A percentile compares a stretch with the other conserved stretches of the same genome.
These are phyloP conservation scores for Lindgomyces ingoldianus DNA, from an alignment of 495 filamentous ascomycete genomes.

Conservation along the genomic window DNA sequence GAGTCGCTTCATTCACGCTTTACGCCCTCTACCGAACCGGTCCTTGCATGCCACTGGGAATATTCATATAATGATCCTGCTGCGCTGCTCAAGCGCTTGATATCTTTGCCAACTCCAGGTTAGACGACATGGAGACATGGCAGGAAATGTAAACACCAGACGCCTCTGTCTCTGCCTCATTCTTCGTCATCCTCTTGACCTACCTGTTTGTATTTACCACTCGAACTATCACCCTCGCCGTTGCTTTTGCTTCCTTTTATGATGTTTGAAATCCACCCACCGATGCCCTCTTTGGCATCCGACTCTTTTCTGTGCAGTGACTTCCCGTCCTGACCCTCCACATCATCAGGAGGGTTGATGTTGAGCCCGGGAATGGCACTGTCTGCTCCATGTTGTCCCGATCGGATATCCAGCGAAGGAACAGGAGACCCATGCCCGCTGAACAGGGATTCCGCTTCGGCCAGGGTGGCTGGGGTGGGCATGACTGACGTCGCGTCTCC, in stretches of 20 bases:
- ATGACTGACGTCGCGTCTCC: slow-evolving; percentile 83
- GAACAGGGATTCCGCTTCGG: slow-evolving; percentile 74
- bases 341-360: slow-evolving; percentile 65
- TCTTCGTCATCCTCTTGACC: slow-evolving; percentile 62
- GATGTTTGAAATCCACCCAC: slow-evolving; percentile 71
- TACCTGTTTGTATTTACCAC: slow-evolving; percentile 64
- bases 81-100: neutral
- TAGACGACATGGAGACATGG: neutral
- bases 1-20: slow-evolving; percentile 6
- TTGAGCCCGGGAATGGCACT: slow-evolving; percentile 71
- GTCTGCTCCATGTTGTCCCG: slow-evolving; percentile 56
- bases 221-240: slow-evolving; percentile 48
- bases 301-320: slow-evolving; percentile 39
- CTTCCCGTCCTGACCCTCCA: slow-evolving; percentile 54
- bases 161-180: neutral
- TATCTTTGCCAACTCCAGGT: neutral
- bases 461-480: slow-evolving; percentile 67
- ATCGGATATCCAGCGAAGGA: slow-evolving; percentile 72
- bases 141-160: neutral
- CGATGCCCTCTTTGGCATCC: slow-evolving; percentile 57
- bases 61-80: slow-evolving; percentile 17
- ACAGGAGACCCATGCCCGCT: slow-evolving; percentile 69
- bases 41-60: slow-evolving; percentile 5
- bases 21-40: slow-evolving; percentile 21
- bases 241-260: slow-evolving; percentile 56